phyloP scores from a whole-genome alignment of 495 filamentous ascomycete species.

The Penicillium desertorum region DNA sequence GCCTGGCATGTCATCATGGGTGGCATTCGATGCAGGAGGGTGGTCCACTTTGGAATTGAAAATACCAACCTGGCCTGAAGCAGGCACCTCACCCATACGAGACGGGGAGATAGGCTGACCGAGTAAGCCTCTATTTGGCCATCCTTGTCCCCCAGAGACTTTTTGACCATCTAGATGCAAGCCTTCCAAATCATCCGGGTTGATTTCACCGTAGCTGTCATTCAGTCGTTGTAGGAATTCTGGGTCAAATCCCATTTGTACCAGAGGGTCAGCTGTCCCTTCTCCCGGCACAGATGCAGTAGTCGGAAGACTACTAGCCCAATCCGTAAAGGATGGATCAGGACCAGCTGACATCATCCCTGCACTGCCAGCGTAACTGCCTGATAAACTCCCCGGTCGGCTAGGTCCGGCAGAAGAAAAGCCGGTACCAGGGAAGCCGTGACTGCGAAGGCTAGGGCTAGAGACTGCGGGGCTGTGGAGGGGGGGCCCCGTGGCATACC shows the following conservation, averaged over 20 bases:
- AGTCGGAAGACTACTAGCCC: conserved; percentile 41
- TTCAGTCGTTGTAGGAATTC: conserved; percentile 42
- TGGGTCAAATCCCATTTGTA: conserved; percentile 48
- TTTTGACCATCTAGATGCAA: conserved; percentile 25
- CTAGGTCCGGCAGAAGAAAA: conserved; percentile 40
- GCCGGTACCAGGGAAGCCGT: conserved; percentile 36
- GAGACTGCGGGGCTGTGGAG: conserved; percentile 33
- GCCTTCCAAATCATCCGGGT: conserved; percentile 26
- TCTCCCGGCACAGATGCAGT: conserved; percentile 36
- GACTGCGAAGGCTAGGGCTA: conserved; percentile 40
- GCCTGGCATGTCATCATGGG: conserved; percentile 22
- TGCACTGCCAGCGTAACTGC: conserved; percentile 43
- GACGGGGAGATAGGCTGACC: conserved; percentile 21
- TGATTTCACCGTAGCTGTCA: conserved; percentile 36
- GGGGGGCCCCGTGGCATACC: conserved; percentile 24
- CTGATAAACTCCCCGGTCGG: conserved; percentile 38
- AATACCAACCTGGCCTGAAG: conserved; percentile 18
- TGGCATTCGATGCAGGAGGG: conserved; percentile 22
- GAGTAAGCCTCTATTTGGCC: conserved; percentile 18
- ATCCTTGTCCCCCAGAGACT: conserved; percentile 20
- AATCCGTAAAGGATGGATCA: conserved; percentile 37
- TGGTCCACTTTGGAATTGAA: conserved; percentile 20
- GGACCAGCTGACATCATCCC: conserved; percentile 34
- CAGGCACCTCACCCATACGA: conserved; percentile 13
- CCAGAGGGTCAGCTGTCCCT: conserved; percentile 36